A percentile compares a stretch with the other conserved stretches of the same genome.
Evolutionary conservation across 345 rosid species (phyloP).

Genomic region (Pugionium dolabratum): DNA sequence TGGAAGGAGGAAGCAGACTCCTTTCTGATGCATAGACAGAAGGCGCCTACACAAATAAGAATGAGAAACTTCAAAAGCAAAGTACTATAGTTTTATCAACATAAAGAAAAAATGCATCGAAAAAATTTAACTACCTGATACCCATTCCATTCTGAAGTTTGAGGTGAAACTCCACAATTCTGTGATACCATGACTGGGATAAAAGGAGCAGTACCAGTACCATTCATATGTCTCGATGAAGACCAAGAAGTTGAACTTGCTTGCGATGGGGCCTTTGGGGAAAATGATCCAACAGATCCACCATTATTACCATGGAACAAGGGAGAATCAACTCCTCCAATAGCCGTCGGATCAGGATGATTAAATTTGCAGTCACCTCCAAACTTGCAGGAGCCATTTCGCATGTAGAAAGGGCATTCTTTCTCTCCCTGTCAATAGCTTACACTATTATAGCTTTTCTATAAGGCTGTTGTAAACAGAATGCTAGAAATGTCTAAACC

Average conservation of each 20-base stretch:
- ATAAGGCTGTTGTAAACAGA: slow-evolving; percentile 19
- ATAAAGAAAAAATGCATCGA: not conserved
- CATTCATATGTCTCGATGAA: slow-evolving; percentile 63
- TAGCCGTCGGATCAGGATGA: slow-evolving; percentile 89
- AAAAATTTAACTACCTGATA: slow-evolving; percentile 65
- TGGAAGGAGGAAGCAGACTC: slow-evolving; percentile 52
- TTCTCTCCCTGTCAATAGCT: slow-evolving; percentile 68
- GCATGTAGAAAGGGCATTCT: slow-evolving; percentile 96
- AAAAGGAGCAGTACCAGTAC: slow-evolving; percentile 54
- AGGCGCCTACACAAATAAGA: slow-evolving; percentile 59
- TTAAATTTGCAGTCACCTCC: slow-evolving; percentile 83
- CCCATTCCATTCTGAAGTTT: slow-evolving; percentile 79
- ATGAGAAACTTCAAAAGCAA: slow-evolving; percentile 12
- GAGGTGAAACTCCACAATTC: slow-evolving; percentile 61
- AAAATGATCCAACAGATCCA: slow-evolving; percentile 49
- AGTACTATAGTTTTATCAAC: slow-evolving; percentile 19
- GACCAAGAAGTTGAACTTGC: slow-evolving; percentile 69
- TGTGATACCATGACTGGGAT: slow-evolving; percentile 68
- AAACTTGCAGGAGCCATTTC: slow-evolving; percentile 93
- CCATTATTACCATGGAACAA: slow-evolving; percentile 55
- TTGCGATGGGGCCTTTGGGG: slow-evolving; percentile 57
- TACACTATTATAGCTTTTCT: slow-evolving; percentile 28
- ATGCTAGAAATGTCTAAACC: slow-evolving; percentile 16
- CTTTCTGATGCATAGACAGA: slow-evolving; percentile 62
- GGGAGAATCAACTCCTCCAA: slow-evolving; percentile 57